A percentile compares a stretch with the other conserved stretches of the same genome.
Conservation (phyloP, 768 basidiomycete genomes). For the Mycena latifolia region DNA sequence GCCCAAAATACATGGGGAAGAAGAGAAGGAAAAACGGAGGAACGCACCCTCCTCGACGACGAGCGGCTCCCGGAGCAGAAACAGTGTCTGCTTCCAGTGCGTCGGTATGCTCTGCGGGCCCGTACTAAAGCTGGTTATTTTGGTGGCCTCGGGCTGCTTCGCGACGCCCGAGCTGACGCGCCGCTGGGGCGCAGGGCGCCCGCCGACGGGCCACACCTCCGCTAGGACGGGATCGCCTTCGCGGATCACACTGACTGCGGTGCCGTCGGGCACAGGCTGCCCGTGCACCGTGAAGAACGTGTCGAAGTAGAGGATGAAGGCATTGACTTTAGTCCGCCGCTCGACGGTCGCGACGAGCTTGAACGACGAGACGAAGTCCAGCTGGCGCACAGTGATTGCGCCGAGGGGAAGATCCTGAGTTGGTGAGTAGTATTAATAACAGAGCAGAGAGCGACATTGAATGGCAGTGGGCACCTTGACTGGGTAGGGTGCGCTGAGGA, state of each 20-base stretch:
- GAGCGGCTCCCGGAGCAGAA: conserved; percentile 86
- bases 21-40: conserved; percentile 35
- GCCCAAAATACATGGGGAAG: background rate
- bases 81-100: conserved; percentile 97
- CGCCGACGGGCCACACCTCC: conserved; percentile 85
- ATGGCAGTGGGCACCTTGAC: conserved; percentile 68
- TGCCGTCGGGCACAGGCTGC: conserved; percentile 62
- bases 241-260: conserved; percentile 66
- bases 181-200: conserved; percentile 70
- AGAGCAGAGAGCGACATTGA: background rate
- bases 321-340: conserved; percentile 74
- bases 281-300: conserved; percentile 84
- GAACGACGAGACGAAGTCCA: conserved; percentile 87
- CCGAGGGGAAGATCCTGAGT: conserved; percentile 83
- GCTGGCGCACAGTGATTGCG: conserved; percentile 72
- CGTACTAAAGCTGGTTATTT: conserved; percentile 86
- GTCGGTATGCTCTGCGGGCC: conserved; percentile 90
- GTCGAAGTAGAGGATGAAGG: conserved; percentile 95
- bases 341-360: conserved; percentile 73
- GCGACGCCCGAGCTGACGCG: conserved; percentile 67
- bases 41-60: conserved; percentile 77
- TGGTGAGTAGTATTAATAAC: background rate
- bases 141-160: conserved; percentile 45
- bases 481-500: conserved; percentile 71
- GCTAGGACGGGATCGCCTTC: conserved; percentile 75